Evolutionary conservation across 2,329 filamentous ascomycete genomes (phyloP).

Genomic region (Penicillium capsulatum): DNA sequence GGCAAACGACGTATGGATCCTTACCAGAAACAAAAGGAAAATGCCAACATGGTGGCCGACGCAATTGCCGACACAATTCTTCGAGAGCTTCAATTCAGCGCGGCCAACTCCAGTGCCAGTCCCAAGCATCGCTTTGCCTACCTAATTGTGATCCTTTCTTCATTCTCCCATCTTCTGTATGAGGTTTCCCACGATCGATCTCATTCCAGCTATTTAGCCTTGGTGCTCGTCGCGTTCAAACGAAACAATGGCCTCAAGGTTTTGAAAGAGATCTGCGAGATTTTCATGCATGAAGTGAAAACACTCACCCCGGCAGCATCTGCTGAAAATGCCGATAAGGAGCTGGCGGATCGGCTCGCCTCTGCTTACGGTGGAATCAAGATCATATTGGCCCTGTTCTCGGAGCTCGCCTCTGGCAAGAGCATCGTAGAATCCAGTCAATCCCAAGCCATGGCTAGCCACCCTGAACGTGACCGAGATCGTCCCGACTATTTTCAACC

Average conservation of each 20-base stretch:
- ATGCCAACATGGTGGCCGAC: constrained; percentile 58
- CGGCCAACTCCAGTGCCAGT: constrained; percentile 47
- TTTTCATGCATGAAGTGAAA: constrained; percentile 60
- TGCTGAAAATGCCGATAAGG: constrained; percentile 36
- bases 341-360: constrained; percentile 43
- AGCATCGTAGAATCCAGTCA: constrained; percentile 72
- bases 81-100: constrained; percentile 57
- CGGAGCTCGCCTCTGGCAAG: constrained; percentile 70
- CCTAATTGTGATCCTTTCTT: constrained; percentile 75
- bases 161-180: constrained; percentile 72
- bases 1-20: constrained; percentile 68
- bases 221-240: constrained; percentile 84
- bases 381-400: constrained; percentile 79
- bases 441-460: constrained; percentile 51
- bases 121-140: constrained; percentile 67
- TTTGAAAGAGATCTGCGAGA: constrained; percentile 66
- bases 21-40: constrained; percentile 59
- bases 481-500: constrained; percentile 60
- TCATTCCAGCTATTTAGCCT: constrained; percentile 54
- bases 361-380: constrained; percentile 63
- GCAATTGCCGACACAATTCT: constrained; percentile 69
- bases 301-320: constrained; percentile 44
- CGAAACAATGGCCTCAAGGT: constrained; percentile 70
- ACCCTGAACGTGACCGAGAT: constrained; percentile 53
- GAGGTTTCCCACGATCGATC: constrained; percentile 55